Evolutionary conservation across 2,329 filamentous ascomycete species (phyloP).

Genomic region (Helotiales sp.): DNA sequence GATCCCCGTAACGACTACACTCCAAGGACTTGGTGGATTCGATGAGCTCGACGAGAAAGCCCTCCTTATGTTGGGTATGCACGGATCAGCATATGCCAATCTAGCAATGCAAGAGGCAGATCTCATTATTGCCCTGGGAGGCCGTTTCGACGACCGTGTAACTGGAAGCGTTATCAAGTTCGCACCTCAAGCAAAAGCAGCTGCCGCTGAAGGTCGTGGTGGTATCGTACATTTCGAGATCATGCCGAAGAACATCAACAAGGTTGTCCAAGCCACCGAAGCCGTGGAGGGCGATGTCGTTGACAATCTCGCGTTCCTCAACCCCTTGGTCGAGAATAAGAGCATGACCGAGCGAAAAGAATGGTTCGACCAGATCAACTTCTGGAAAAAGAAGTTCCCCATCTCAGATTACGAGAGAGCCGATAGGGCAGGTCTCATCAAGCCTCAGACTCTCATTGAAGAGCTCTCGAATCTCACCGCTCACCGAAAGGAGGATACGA

Average conservation of each 20-base stretch:
- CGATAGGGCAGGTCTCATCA: constrained; percentile 76
- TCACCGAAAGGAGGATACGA: constrained; percentile 76
- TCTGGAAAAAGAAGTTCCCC: constrained; percentile 91
- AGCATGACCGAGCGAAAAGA: constrained; percentile 67
- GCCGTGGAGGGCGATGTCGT: constrained; percentile 92
- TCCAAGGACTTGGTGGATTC: constrained; percentile 88
- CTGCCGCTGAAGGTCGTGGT: constrained; percentile 80
- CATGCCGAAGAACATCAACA: constrained; percentile 99
- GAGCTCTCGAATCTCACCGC: constrained; percentile 84
- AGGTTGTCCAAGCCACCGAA: constrained; percentile 94
- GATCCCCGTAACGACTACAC: constrained; percentile 93
- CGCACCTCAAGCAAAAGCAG: constrained; percentile 81
- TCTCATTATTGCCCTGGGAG: constrained; percentile 90
- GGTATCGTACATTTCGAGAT: constrained; percentile 98
- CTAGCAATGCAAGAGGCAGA: constrained; percentile 98
- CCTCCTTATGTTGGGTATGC: constrained; percentile 98
- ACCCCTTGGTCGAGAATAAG: constrained; percentile 69
- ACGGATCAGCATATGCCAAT: constrained; percentile 95
- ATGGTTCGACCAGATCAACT: constrained; percentile 88
- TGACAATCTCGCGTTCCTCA: constrained; percentile 70
- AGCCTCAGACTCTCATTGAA: constrained; percentile 91
- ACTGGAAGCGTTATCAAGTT: constrained; percentile 82
- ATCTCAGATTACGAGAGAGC: constrained; percentile 79
- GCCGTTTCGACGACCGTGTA: constrained; percentile 94
- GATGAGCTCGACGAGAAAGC: constrained; percentile 94